Evolutionary conservation across 2,329 filamentous ascomycete genomes (phyloP).

Genomic region (Epichloe sylvatica): DNA sequence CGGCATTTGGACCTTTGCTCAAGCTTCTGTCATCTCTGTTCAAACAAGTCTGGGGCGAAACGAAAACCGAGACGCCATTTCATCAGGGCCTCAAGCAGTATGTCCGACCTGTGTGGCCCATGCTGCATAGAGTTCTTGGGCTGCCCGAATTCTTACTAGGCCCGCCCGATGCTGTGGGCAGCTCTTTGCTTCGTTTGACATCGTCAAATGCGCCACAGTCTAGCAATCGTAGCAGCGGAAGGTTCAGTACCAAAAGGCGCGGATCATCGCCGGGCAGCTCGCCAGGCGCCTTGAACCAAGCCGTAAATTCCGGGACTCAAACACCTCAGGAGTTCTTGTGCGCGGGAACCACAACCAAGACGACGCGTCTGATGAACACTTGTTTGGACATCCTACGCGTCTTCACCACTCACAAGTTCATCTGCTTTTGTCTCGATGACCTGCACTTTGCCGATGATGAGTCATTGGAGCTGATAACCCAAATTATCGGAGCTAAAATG

Average conservation of each 20-base stretch:
- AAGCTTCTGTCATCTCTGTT: constrained; percentile 53
- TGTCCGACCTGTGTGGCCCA: constrained; percentile 49
- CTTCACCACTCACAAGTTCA: constrained; percentile 70
- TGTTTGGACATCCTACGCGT: constrained; percentile 76
- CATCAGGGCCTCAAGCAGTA: constrained; percentile 48
- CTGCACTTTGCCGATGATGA: constrained; percentile 83
- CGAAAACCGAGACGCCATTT: constrained; percentile 50
- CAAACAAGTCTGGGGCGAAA: constrained; percentile 53
- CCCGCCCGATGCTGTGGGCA: constrained; percentile 24
- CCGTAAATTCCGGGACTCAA: constrained; percentile 28
- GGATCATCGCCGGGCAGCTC: constrained; percentile 36
- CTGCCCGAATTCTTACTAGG: constrained; percentile 58
- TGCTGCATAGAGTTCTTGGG: constrained; percentile 45
- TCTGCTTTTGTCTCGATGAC: constrained; percentile 81
- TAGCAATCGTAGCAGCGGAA: constrained; percentile 17
- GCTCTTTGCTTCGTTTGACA: constrained; percentile 3
- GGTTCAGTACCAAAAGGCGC: constrained; percentile 25
- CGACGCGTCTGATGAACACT: constrained; percentile 69
- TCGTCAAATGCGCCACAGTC: background rate
- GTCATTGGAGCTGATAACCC: constrained; percentile 67
- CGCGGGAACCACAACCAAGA: constrained; percentile 43
- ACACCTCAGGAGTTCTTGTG: constrained; percentile 47
- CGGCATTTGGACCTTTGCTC: constrained; percentile 48
- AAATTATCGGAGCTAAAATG: constrained; percentile 65
- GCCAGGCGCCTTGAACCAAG: constrained; percentile 20